Conservation (phyloP, 2,329 filamentous ascomycete species). For the Ophiosphaerella herpotricha region DNA sequence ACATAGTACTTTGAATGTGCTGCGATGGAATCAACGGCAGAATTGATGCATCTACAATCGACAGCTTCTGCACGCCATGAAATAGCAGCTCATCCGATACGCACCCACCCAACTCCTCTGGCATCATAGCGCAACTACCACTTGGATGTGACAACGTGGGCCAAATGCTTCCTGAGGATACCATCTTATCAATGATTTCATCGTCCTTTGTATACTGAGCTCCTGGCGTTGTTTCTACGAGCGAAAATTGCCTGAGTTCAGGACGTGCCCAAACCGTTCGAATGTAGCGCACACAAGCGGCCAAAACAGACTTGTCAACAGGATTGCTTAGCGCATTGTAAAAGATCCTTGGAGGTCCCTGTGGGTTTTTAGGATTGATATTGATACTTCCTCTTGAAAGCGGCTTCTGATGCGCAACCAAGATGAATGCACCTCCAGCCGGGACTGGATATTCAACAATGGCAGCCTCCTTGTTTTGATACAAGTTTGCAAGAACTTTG, state of each 20-base stretch:
- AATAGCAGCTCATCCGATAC: constrained; percentile 18
- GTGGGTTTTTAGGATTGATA: constrained; percentile 39
- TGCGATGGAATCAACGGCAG: constrained; percentile 22
- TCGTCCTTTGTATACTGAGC: constrained; percentile 21
- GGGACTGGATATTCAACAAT: constrained; percentile 31
- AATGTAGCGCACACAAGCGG: constrained; percentile 38
- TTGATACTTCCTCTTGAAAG: constrained; percentile 40
- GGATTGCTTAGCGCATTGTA: constrained; percentile 39
- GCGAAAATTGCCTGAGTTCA: constrained; percentile 33
- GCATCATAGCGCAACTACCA: constrained; percentile 26
- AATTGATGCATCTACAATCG: constrained; percentile 29
- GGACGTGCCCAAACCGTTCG: constrained; percentile 33
- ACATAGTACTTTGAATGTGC: constrained; percentile 30
- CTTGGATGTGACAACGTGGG: constrained; percentile 21
- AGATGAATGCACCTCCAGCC: constrained; percentile 7
- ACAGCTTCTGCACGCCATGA: constrained; percentile 21
- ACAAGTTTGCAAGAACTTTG: constrained; percentile 10
- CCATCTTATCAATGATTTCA: constrained; percentile 12
- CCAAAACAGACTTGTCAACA: constrained; percentile 35
- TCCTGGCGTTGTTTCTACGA: constrained; percentile 35
- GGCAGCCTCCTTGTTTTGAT: constrained; percentile 17
- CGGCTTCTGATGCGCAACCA: constrained; percentile 13
- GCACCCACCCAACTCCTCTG: constrained; percentile 23
- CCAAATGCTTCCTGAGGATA: constrained; percentile 2
- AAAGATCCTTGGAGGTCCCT: constrained; percentile 30